Conservation (phyloP, 164 flowering plant species). For the Kingdonia uniflora region DNA sequence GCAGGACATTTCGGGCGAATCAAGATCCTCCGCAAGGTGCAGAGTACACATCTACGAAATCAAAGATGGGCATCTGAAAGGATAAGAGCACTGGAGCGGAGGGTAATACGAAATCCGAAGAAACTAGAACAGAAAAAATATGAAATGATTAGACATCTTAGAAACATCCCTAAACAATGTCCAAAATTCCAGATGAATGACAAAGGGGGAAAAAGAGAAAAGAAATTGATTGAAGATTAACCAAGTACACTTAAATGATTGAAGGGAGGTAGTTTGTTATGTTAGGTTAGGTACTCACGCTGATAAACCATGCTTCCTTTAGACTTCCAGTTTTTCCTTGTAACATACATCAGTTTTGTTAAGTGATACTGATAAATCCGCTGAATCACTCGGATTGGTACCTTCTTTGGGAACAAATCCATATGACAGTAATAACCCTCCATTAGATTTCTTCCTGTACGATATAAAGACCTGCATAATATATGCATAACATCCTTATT, state of each 20-base stretch:
- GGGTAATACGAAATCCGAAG: no score
- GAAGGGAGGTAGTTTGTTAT: neutral
- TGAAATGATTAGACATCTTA: neutral
- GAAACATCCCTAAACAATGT: neutral
- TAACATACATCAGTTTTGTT: slow-evolving; percentile 67
- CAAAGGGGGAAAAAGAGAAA: neutral
- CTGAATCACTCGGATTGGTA: slow-evolving; percentile 81
- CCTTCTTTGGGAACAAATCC: slow-evolving; percentile 96
- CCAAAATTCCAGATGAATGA: neutral
- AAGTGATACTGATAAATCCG: slow-evolving; percentile 59
- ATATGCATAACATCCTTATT: no score
- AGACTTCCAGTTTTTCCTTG: slow-evolving; percentile 61
- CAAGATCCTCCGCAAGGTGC: no score
- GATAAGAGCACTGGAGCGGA: no score
- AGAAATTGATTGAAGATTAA: no score
- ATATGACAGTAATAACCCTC: slow-evolving; percentile 88
- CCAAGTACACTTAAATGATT: neutral
- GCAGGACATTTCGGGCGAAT: no score
- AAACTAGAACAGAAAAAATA: neutral
- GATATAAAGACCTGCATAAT: slow-evolving; percentile 77
- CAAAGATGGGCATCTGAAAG: no score
- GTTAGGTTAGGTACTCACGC: slow-evolving; percentile 60
- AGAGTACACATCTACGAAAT: no score
- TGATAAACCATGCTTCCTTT: slow-evolving; percentile 62
- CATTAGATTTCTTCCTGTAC: slow-evolving; percentile 94